Percentiles rank a stretch among this genome's conserved stretches.
Evolutionary conservation across 1,139 yeast species (phyloP).

Genomic region (Debaryomyces udenii): DNA sequence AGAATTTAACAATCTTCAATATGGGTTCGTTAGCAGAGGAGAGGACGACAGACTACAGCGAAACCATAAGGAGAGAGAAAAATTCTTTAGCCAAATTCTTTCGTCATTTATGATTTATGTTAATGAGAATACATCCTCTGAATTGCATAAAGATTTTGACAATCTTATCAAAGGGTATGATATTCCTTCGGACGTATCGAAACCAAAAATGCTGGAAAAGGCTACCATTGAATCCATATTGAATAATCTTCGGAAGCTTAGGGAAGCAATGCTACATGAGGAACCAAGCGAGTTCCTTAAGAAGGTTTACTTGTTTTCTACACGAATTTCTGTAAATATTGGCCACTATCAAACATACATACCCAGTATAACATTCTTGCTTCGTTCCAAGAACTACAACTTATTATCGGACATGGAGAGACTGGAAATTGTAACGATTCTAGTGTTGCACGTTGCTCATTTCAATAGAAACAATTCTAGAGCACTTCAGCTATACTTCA

Average conservation of each 20-base stretch:
- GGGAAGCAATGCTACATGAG: slow-evolving; percentile 54
- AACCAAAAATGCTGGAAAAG: slow-evolving; percentile 5
- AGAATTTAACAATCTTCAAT: slow-evolving; percentile 20
- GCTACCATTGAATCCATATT: slow-evolving; percentile 31
- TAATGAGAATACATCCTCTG: slow-evolving; percentile 22
- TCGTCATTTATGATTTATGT: slow-evolving; percentile 32
- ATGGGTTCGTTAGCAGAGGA: slow-evolving; percentile 62
- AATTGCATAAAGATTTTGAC: slow-evolving; percentile 21
- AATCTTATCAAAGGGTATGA: slow-evolving; percentile 11
- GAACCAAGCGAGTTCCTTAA: slow-evolving; percentile 44
- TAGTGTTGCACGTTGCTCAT: slow-evolving; percentile 53
- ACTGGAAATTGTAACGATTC: slow-evolving; percentile 42
- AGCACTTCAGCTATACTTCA: slow-evolving; percentile 37
- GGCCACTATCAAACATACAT: slow-evolving; percentile 61
- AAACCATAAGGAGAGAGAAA: slow-evolving; percentile 42
- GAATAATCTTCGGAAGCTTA: slow-evolving; percentile 43
- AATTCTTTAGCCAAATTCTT: slow-evolving; percentile 41
- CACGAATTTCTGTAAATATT: slow-evolving; percentile 46
- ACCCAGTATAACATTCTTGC: slow-evolving; percentile 51
- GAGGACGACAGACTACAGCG: slow-evolving; percentile 54
- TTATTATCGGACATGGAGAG: slow-evolving; percentile 33
- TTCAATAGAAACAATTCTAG: slow-evolving; percentile 38
- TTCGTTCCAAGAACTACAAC: slow-evolving; percentile 20
- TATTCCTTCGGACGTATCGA: slow-evolving; percentile 5
- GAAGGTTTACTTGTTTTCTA: slow-evolving; percentile 53